Evolutionary conservation across 257 asterid genomes (phyloP), one percentile per base, ranked within the genome.

Genomic region (Nicotiana noctiflora): DNA sequence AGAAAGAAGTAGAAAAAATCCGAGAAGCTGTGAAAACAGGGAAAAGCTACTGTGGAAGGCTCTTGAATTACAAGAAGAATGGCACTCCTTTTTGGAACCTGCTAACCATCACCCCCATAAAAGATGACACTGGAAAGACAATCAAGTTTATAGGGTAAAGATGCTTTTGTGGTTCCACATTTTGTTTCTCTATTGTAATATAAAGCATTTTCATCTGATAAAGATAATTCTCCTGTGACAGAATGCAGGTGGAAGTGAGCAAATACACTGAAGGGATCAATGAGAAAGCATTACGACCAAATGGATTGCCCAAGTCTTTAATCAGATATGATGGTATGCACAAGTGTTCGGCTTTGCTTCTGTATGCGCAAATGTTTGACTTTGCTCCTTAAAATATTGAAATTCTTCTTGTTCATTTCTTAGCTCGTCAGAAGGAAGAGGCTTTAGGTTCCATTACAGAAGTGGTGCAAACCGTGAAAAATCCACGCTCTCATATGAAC

Each of bases 191-290:
- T 40, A 40, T 8, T 40, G 49, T 40, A 40, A 8, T 40, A 8
- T 40, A 40, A 40, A 74, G 23, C 59, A 72, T 72, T 72, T 53
- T 37, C 62, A 49, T 74, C 61, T 44, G 29, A 63, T 79, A 23
- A 44, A 46, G 62, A 40, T 31, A 46, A 77, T 32, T 63, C 6
- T 70, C 66, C 75, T 72, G 66, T 81, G 84, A 64, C 93, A 96
- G 99, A 90, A 96, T 96, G 99, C 99, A 96, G 93, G 98, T 96
- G 76, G 99, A 96, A 89, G 99, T 96, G 83, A 96, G 98, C 92
- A 96, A 94, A 86, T 94, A 92, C 90, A 96, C 99, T 4, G 99
- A 96, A 87, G 99, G 99, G 34, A 84, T 88, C 81, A 85, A 72
- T 82, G 98, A 94, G 46, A 92, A 88, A 81, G 95, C 93, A 77